Conservation (phyloP, 257 asterid genomes). For the Primulina eburnea region DNA sequence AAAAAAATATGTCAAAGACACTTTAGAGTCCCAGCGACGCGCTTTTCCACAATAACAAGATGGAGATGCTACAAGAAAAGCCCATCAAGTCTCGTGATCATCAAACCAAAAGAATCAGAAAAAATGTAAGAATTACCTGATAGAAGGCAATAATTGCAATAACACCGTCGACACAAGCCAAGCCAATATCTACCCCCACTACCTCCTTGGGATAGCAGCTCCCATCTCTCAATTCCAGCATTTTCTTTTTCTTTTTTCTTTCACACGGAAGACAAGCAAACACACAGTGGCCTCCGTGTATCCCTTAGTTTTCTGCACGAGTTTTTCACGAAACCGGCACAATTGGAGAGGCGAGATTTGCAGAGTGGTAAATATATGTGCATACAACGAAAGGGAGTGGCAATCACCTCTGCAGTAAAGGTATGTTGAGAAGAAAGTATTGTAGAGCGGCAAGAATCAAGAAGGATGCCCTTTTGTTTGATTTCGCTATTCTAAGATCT, state of each 20-base stretch:
- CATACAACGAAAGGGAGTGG: background rate
- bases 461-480: slow-evolving; percentile 28
- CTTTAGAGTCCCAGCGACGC: background rate
- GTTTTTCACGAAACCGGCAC: background rate
- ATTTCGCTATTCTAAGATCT: slow-evolving; percentile 34
- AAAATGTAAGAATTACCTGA: slow-evolving; percentile 42
- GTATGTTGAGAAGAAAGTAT: slow-evolving; percentile 9
- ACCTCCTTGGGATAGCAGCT: slow-evolving; percentile 58
- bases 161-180: slow-evolving; percentile 63
- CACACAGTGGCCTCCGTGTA: slow-evolving; percentile 20
- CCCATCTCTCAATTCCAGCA: slow-evolving; percentile 58
- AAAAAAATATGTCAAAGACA: background rate
- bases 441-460: slow-evolving; percentile 24
- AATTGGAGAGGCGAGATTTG: slow-evolving; percentile 19
- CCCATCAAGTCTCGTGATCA: background rate
- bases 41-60: slow-evolving; percentile 1
- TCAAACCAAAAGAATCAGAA: slow-evolving; percentile 9
- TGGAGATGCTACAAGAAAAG: background rate
- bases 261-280: slow-evolving; percentile 22
- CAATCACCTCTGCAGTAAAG: background rate
- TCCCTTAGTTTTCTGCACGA: background rate
- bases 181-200: slow-evolving; percentile 58
- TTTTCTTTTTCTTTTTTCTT: slow-evolving; percentile 23
- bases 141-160: slow-evolving; percentile 66
- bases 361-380: slow-evolving; percentile 7